phyloP scores from a whole-genome alignment of 176 grass and related monocot genomes.

The Phragmites australis region DNA sequence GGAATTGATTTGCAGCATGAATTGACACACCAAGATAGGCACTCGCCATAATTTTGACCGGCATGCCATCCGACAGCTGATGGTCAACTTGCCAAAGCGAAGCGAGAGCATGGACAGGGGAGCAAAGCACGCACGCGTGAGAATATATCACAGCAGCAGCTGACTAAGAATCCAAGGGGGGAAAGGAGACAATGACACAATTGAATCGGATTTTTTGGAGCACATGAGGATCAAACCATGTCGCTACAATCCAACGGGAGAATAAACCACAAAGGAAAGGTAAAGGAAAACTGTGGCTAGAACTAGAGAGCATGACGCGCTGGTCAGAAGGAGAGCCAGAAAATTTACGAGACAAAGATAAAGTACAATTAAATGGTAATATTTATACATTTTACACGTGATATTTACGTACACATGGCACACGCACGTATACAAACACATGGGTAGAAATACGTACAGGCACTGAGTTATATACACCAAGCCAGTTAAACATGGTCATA shows the following conservation, averaged over 20 bases:
- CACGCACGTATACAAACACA: no score
- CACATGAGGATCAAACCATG: background rate
- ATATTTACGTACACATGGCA: background rate
- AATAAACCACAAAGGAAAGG: background rate
- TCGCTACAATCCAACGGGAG: background rate
- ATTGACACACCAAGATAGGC: slow-evolving; percentile 18
- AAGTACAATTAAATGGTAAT: background rate
- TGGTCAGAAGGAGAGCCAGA: background rate
- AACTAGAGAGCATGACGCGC: background rate
- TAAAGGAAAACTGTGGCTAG: background rate
- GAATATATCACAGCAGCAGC: slow-evolving; percentile 34
- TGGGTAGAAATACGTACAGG: no score
- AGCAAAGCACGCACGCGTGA: no score
- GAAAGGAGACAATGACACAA: background rate
- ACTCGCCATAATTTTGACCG: slow-evolving; percentile 37
- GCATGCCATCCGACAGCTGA: slow-evolving; percentile 4
- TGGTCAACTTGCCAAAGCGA: no score
- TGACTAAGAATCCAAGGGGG: background rate
- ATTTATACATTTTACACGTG: background rate
- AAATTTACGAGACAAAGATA: background rate
- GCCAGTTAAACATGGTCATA: no score
- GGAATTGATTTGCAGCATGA: slow-evolving; percentile 11
- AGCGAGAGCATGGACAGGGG: no score
- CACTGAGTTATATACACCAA: no score
- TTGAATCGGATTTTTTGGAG: slow-evolving; percentile 1